Evolutionary conservation across 2,329 filamentous ascomycete genomes (phyloP).

Genomic region (Hypomyces rosellus): DNA sequence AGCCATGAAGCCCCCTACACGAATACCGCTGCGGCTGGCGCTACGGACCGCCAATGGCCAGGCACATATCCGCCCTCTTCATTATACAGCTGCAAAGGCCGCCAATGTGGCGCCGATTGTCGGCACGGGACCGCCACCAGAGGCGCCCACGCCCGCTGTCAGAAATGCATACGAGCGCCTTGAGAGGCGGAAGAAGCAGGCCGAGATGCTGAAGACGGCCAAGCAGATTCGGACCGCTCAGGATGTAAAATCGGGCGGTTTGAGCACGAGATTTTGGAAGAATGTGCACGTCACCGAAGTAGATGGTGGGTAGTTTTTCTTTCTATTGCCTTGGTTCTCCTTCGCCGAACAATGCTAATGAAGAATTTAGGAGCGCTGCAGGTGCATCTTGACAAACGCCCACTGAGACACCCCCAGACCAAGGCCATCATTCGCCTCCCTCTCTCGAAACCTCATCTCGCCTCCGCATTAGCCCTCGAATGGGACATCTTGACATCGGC

Average conservation of each 20-base stretch:
- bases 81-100: conserved; percentile 26
- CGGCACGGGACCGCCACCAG: conserved; percentile 53
- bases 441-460: conserved; percentile 69
- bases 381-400: conserved; percentile 69
- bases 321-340: no score
- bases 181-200: conserved; percentile 47
- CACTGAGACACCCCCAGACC: conserved; percentile 69
- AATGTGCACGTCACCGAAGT: conserved; percentile 66
- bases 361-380: conserved; percentile 37
- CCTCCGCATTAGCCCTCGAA: conserved; percentile 79
- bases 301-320: conserved; percentile 50
- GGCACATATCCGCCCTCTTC: conserved; percentile 23
- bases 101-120: conserved; percentile 48
- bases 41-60: conserved; percentile 16
- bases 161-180: conserved; percentile 38
- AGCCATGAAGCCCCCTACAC: conserved; percentile 36
- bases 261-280: conserved; percentile 81
- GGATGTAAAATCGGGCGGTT: conserved; percentile 34
- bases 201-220: conserved; percentile 47
- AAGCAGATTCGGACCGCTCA: conserved; percentile 38
- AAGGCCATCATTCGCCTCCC: conserved; percentile 70
- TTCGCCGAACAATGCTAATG: not conserved
- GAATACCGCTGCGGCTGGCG: conserved; percentile 33
- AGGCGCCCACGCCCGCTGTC: conserved; percentile 42
- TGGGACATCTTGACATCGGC: conserved; percentile 82